Base-by-base conservation (phyloP, 306 rosid species). In the Trifolium repens region DNA sequence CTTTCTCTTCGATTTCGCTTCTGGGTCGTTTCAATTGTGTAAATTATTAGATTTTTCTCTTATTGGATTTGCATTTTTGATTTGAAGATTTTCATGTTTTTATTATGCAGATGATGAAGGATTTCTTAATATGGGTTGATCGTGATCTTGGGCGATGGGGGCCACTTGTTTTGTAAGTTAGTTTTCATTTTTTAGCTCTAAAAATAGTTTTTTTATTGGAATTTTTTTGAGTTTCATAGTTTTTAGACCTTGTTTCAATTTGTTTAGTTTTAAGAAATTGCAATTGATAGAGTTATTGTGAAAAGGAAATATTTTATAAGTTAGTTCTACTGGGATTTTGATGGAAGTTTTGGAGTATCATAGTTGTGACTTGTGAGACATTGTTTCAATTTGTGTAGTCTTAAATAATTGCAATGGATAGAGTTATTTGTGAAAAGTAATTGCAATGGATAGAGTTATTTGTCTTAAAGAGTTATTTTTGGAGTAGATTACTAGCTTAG, bases 131-230 rank as follows among this genome's bases (percentile, higher is more conserved):
- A 82, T 91, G 96, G 98, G 97, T 94, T 58, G 80, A 91, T 60
- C 83, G 77, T n/a, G 98, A 94, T 87, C 98, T 94, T 83, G 98
- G 98, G 14, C 80, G 83, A 7, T 94, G 98, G 98, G 98, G 98
- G 43, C 98, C 98, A 34, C 54, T 94, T 75, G 93, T 87, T 78
- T 88, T 94, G 98, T 94, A 82, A 86, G 97, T 85, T 52, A 49
- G 46, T 83, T 78, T 42, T 82, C 16, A 24, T 44, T 43, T 15
- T 19, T 62, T 9, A 17, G 47, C 76, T 64, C 73, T 60, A 42
- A 34, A 10, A 15, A 7, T 15, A 46, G 26, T 24, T 11, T 47
- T 9, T 61, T 54, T 4, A 50, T 40, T 40, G n/a, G 19, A 30
- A 8, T 16, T 62, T 42, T 15, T 44, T 17, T 5, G n/a, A 57